A percentile compares a stretch with the other conserved stretches of the same genome.
phyloP scores from a whole-genome alignment of 2,329 filamentous ascomycete genomes.

The Metarhizium anisopliae region DNA sequence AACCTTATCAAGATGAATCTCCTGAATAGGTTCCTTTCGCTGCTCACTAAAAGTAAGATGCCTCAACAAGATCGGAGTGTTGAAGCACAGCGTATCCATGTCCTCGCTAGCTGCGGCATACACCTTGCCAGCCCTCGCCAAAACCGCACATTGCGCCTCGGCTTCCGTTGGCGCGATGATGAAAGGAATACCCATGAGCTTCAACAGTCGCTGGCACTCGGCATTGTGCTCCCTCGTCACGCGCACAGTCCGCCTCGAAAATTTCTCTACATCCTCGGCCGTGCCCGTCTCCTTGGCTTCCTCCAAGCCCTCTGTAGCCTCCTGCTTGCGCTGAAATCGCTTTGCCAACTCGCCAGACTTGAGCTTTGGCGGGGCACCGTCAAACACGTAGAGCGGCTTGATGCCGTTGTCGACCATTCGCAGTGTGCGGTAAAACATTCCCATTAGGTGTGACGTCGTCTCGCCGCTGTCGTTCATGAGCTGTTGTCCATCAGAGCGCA shows the following conservation, averaged over 20 bases:
- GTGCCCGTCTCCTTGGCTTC: constrained; percentile 97
- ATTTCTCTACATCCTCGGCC: constrained; percentile 95
- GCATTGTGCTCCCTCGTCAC: constrained; percentile 96
- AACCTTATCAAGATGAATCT: constrained; percentile 82
- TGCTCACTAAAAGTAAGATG: constrained; percentile 97
- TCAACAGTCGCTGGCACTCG: constrained; percentile 84
- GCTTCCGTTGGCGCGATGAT: constrained; percentile 95
- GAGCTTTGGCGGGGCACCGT: constrained; percentile 91
- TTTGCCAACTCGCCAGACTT: constrained; percentile 96
- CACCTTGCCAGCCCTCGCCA: constrained; percentile 87
- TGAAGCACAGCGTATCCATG: constrained; percentile 97
- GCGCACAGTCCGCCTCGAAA: constrained; percentile 82
- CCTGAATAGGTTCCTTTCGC: constrained; percentile 93
- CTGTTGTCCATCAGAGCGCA: constrained; percentile 92
- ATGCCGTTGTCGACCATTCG: constrained; percentile 98
- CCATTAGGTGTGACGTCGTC: constrained; percentile 97
- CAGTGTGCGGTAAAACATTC: constrained; percentile 97
- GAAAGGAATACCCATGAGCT: constrained; percentile 92
- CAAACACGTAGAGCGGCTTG: constrained; percentile 97
- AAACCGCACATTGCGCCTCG: constrained; percentile 87
- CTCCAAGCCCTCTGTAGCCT: constrained; percentile 81
- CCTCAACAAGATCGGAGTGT: constrained; percentile 79
- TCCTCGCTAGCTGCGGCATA: constrained; percentile 96
- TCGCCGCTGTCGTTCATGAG: constrained; percentile 92
- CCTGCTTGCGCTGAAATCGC: constrained; percentile 88